Evolutionary conservation across 768 basidiomycete species (phyloP).

Genomic region (Kwoniella dejecticola): DNA sequence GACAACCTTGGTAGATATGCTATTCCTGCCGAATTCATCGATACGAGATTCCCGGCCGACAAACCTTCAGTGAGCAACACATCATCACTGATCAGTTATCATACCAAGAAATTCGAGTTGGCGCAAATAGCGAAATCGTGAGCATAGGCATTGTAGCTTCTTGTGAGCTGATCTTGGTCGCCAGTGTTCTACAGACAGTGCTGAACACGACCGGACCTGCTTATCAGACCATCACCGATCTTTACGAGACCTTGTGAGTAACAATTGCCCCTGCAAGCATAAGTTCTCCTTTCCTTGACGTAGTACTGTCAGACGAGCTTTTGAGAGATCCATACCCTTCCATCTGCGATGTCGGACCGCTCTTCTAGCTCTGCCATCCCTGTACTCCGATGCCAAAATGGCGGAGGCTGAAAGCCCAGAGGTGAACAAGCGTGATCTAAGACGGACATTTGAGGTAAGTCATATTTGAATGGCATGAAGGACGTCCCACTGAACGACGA

Average conservation of each 20-base stretch:
- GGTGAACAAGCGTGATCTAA: slow-evolving; percentile 19
- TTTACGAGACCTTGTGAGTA: slow-evolving; percentile 18
- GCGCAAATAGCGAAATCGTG: slow-evolving; percentile 13
- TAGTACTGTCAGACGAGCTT: slow-evolving; percentile 6
- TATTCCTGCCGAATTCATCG: slow-evolving; percentile 19
- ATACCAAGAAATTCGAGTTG: slow-evolving; percentile 20
- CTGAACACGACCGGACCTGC: slow-evolving; percentile 1
- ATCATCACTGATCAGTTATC: not conserved
- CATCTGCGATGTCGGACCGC: slow-evolving; percentile 33
- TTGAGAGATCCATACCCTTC: slow-evolving; percentile 23
- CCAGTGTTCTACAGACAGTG: slow-evolving; percentile 11
- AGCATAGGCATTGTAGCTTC: not conserved
- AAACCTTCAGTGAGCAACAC: not conserved
- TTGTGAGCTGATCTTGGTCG: not conserved
- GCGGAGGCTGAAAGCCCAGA: slow-evolving; percentile 23
- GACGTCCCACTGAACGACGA: not conserved
- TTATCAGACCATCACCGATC: slow-evolving; percentile 1
- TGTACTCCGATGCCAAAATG: slow-evolving; percentile 22
- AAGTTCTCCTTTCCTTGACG: not conserved
- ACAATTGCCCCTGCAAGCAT: not conserved
- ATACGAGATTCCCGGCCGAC: slow-evolving; percentile 16
- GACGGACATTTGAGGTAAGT: slow-evolving; percentile 16
- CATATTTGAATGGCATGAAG: not conserved
- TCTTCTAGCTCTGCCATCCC: slow-evolving; percentile 19
- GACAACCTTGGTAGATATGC: not conserved